Conservation (phyloP, 2,329 filamentous ascomycete genomes). For the Neospermospora avenae region DNA sequence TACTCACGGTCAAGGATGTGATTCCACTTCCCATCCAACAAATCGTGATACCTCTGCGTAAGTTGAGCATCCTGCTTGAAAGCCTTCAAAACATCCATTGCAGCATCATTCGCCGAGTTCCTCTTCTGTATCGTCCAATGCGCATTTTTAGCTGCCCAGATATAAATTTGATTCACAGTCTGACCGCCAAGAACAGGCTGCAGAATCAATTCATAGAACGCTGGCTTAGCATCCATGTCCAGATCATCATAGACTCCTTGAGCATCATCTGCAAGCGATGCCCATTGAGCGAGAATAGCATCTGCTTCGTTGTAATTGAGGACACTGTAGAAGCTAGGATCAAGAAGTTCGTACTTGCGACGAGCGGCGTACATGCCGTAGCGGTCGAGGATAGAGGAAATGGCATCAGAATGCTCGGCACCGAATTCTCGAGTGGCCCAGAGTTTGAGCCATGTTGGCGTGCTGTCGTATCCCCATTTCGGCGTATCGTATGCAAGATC, state of each 20-base stretch:
- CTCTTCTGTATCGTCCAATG: constrained; percentile 54
- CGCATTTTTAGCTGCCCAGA: constrained; percentile 50
- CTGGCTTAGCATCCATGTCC: constrained; percentile 46
- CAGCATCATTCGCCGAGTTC: constrained; percentile 53
- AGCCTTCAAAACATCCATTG: constrained; percentile 48
- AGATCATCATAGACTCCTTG: constrained; percentile 54
- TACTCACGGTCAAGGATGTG: constrained; percentile 56
- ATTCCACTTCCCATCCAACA: constrained; percentile 61
- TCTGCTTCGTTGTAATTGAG: constrained; percentile 65
- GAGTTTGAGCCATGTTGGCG: constrained; percentile 51
- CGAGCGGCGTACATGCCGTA: constrained; percentile 56
- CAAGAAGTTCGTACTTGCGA: constrained; percentile 61
- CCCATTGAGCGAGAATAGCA: constrained; percentile 53
- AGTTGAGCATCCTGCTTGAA: constrained; percentile 56
- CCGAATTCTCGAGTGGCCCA: constrained; percentile 60
- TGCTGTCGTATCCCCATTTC: constrained; percentile 53
- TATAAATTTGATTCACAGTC: constrained; percentile 52
- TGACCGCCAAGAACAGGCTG: constrained; percentile 58
- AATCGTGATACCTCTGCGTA: constrained; percentile 52
- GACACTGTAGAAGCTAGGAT: constrained; percentile 55
- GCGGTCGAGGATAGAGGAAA: constrained; percentile 50
- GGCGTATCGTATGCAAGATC: constrained; percentile 65
- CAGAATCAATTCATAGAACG: constrained; percentile 61
- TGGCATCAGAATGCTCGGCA: constrained; percentile 42
- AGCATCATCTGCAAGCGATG: constrained; percentile 48